A percentile compares a stretch with the other conserved stretches of the same genome.
These are phyloP conservation scores for Remersonia thermophila DNA, from an alignment of 2,329 filamentous ascomycete genomes.

Conservation along the genomic window DNA sequence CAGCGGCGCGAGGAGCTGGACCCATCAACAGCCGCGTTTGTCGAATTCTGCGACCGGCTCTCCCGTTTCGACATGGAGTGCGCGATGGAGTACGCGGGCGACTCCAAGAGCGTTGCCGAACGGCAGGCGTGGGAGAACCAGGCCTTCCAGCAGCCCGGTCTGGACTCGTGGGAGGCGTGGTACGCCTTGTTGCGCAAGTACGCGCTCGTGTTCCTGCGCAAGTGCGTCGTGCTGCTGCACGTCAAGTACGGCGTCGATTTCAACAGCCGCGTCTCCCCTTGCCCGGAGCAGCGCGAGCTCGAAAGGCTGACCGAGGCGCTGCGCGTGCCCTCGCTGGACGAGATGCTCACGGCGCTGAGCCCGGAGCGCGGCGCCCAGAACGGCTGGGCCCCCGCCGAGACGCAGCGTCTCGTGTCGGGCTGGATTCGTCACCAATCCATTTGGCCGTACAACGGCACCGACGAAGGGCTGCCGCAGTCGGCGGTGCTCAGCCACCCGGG, in stretches of 20 bases:
- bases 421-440: conserved; percentile 61
- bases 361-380: conserved; percentile 27
- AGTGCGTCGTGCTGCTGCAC: conserved; percentile 70
- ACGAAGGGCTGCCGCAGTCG: conserved; percentile 24
- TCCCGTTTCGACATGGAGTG: conserved; percentile 33
- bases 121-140: conserved; percentile 26
- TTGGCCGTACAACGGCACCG: conserved; percentile 20
- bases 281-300: conserved; percentile 61
- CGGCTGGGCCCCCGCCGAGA: conserved; percentile 39
- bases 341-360: conserved; percentile 56
- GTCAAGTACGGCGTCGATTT: conserved; percentile 84
- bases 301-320: conserved; percentile 68
- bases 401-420: conserved; percentile 39
- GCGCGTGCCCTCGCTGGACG: conserved; percentile 63
- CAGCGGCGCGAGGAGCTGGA: conserved; percentile 28
- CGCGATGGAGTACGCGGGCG: conserved; percentile 17
- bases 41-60: conserved; percentile 39
- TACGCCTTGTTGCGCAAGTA: conserved; percentile 63
- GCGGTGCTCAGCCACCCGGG: conserved; percentile 62
- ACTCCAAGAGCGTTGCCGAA: conserved; percentile 16
- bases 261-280: conserved; percentile 51
- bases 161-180: conserved; percentile 41
- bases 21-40: conserved; percentile 40
- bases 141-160: conserved; percentile 42
- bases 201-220: conserved; percentile 80